A percentile compares a stretch with the other conserved stretches of the same genome.
Conservation (phyloP, 495 filamentous ascomycete genomes). For the Trichoderma asperelloides region DNA sequence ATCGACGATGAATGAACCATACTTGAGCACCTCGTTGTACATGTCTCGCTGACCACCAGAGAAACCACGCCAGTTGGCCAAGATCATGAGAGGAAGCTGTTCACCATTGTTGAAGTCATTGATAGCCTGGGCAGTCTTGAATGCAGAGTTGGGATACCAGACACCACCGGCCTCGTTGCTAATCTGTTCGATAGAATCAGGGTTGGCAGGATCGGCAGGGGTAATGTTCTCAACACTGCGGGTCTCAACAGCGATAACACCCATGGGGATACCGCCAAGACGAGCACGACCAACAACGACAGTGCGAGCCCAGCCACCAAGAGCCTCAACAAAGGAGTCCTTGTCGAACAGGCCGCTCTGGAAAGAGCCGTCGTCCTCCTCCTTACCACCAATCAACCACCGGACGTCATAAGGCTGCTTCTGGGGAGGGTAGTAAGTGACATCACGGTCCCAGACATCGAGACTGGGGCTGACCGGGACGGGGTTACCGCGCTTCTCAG, state of each 20-base stretch:
- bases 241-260: conserved; percentile 96
- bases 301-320: conserved; percentile 93
- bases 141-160: conserved; percentile 99
- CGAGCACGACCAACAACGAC: conserved; percentile 96
- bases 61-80: conserved; percentile 99
- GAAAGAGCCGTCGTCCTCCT: conserved; percentile 72
- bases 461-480: conserved; percentile 75
- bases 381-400: conserved; percentile 85
- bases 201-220: conserved; percentile 96
- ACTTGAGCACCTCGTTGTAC: conserved; percentile 99
- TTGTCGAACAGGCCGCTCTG: conserved; percentile 88
- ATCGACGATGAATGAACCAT: conserved; percentile 97
- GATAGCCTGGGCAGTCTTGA: conserved; percentile 98
- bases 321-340: conserved; percentile 92
- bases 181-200: conserved; percentile 93
- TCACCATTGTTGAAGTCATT: conserved; percentile 98
- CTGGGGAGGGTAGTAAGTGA: conserved; percentile 73
- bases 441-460: conserved; percentile 90
- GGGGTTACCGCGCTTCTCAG: conserved; percentile 83
- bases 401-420: conserved; percentile 91
- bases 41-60: conserved; percentile 98
- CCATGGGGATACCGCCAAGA: conserved; percentile 94
- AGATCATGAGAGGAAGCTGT: conserved; percentile 96
- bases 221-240: conserved; percentile 94
- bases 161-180: conserved; percentile 92